Evolutionary conservation across 73 alveolate species (phyloP).

Genomic region (Paramecium sonneborni): DNA sequence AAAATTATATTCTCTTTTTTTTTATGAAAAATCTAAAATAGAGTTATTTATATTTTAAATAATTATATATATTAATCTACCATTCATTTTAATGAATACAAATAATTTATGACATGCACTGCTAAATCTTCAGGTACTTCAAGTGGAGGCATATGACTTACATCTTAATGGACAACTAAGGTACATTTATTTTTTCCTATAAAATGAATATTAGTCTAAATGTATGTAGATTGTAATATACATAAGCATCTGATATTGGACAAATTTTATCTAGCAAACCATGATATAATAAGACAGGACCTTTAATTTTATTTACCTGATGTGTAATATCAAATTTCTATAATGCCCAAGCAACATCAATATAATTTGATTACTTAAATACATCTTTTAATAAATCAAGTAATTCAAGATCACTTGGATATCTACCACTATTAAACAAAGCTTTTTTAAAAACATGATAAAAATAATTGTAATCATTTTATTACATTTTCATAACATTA

Average conservation of each 20-base stretch:
- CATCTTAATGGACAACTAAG: background rate
- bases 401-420: constrained; percentile 3
- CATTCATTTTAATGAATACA: background rate
- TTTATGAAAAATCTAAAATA: background rate
- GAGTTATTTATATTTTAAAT: background rate
- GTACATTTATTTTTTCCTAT: background rate
- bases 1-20: background rate
- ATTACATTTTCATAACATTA: background rate
- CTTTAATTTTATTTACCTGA: background rate
- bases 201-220: background rate
- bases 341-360: background rate
- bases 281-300: constrained; percentile 34
- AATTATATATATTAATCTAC: no score
- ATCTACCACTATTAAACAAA: background rate
- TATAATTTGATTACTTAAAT: constrained; percentile 1
- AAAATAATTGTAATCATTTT: background rate
- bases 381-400: background rate
- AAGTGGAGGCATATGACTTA: constrained; percentile 32
- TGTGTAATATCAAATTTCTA: background rate
- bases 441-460: background rate
- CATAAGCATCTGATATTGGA: constrained; percentile 21
- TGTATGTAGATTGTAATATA: background rate
- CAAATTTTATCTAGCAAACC: background rate
- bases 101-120: background rate
- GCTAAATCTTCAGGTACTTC: constrained; percentile 35